phyloP scores from a whole-genome alignment of 2,329 filamentous ascomycete genomes.

The Fusarium pininemorale region DNA sequence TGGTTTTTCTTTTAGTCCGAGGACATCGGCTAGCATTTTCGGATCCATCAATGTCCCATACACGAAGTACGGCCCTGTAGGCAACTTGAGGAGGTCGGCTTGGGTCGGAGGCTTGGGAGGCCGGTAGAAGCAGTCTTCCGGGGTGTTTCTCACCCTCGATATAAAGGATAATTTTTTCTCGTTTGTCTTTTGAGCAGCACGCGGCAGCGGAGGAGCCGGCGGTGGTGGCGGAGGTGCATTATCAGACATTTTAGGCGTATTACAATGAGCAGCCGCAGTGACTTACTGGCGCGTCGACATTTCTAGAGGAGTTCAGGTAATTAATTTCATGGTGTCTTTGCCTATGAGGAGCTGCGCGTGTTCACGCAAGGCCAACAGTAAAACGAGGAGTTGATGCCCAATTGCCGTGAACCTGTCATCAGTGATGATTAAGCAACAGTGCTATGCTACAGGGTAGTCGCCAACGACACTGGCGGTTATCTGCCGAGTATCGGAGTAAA shows the following conservation, averaged over 20 bases:
- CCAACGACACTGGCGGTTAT: fast-evolving
- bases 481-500: too few species aligned
- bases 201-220: neutral
- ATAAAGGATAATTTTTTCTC: neutral
- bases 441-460: neutral
- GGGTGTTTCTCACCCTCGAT: neutral
- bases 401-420: neutral
- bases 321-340: neutral
- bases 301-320: fast-evolving
- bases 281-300: neutral
- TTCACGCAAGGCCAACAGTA: too few species aligned
- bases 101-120: neutral
- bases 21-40: neutral
- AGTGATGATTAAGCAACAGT: neutral
- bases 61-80: neutral
- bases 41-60: constrained; percentile 10
- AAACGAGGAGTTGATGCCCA: neutral
- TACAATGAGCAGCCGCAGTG: neutral
- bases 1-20: neutral
- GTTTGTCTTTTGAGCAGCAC: fast-evolving
- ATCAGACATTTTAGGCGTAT: neutral
- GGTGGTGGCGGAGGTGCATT: neutral
- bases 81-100: neutral
- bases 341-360: fast-evolving
- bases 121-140: neutral